Percentiles rank a stretch among this genome's conserved stretches.
These are phyloP conservation scores for Tylopilus rubrobrunneus DNA, from an alignment of 768 basidiomycete species.

Conservation along the genomic window DNA sequence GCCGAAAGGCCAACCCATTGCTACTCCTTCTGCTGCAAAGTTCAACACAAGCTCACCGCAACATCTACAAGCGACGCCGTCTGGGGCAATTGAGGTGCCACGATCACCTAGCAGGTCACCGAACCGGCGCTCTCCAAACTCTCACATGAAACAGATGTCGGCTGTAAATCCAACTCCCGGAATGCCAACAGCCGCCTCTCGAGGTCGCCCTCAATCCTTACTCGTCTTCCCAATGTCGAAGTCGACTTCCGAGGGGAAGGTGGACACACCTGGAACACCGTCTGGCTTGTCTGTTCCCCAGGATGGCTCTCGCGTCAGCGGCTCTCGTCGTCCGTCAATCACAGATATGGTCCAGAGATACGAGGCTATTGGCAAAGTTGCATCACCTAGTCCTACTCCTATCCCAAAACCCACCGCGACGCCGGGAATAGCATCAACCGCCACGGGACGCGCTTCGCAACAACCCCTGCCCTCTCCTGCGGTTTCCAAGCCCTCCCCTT, in stretches of 20 bases:
- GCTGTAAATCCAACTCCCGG: slow-evolving; percentile 20
- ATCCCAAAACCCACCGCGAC: slow-evolving; percentile 27
- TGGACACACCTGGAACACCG: slow-evolving; percentile 30
- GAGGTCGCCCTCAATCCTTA: slow-evolving; percentile 79
- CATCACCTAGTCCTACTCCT: slow-evolving; percentile 29
- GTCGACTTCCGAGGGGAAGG: slow-evolving; percentile 28
- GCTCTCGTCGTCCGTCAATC: slow-evolving; percentile 66
- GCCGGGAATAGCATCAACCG: slow-evolving; percentile 9
- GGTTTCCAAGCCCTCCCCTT: slow-evolving; percentile 22
- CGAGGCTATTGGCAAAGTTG: slow-evolving; percentile 54
- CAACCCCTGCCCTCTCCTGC: slow-evolving; percentile 23
- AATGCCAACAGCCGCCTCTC: slow-evolving; percentile 33
- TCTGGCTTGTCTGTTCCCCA: slow-evolving; percentile 45
- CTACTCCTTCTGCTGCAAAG: slow-evolving; percentile 16
- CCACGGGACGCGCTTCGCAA: slow-evolving; percentile 19
- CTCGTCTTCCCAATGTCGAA: slow-evolving; percentile 55
- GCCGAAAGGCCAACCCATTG: slow-evolving; percentile 20
- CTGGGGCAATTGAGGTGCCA: slow-evolving; percentile 14
- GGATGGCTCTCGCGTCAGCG: slow-evolving; percentile 38
- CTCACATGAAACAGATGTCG: slow-evolving; percentile 32
- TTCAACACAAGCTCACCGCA: slow-evolving; percentile 23
- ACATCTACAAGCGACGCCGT: slow-evolving; percentile 18
- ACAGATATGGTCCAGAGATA: slow-evolving; percentile 83
- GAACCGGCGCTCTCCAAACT: slow-evolving; percentile 23
- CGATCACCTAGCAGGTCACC: slow-evolving; percentile 31